phyloP scores from a whole-genome alignment of 164 flowering plant genomes.

The Nymphaea thermarum region DNA sequence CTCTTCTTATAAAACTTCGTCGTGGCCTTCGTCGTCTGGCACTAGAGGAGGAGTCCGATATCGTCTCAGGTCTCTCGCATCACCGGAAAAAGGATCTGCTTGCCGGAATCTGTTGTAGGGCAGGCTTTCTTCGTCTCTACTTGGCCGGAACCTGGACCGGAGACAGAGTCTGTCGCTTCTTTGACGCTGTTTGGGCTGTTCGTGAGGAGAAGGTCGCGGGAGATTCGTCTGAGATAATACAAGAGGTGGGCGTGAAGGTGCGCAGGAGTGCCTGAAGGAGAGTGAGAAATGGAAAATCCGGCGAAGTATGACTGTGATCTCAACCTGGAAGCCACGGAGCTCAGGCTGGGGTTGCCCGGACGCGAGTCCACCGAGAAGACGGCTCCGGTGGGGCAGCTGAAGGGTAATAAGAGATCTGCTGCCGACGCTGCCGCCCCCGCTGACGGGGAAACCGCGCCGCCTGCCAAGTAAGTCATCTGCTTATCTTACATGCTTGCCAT shows the following conservation, averaged over 20 bases:
- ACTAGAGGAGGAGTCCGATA: too few species aligned
- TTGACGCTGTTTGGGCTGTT: not conserved
- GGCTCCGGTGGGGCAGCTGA: conserved; percentile 1
- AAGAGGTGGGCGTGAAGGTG: not conserved
- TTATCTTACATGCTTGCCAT: not conserved
- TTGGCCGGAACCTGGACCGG: not conserved
- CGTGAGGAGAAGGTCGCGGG: not conserved
- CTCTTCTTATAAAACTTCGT: not conserved
- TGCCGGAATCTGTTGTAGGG: too few species aligned
- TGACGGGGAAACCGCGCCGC: conserved; percentile 7
- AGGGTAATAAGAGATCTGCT: conserved; percentile 29
- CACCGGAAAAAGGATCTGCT: too few species aligned
- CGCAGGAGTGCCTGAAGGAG: not conserved
- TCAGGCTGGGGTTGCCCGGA: conserved; percentile 54
- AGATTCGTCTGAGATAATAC: not conserved
- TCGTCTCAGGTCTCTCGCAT: too few species aligned
- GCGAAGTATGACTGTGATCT: conserved; percentile 25
- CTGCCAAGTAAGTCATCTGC: conserved; percentile 15
- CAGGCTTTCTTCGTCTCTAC: not conserved
- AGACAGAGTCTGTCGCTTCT: too few species aligned
- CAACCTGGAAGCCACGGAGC: conserved; percentile 52
- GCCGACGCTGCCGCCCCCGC: conserved; percentile 9
- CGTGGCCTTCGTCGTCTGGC: not conserved
- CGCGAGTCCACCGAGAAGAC: conserved; percentile 12
- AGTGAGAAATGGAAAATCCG: not conserved